Evolutionary conservation across 176 grass and related monocot genomes (phyloP).

Genomic region (Triticum aestivum): IWGSC_CS_RefSeq_v2.1 NC_057802.1:108734646-108735145

Average conservation of each 20-base stretch:
- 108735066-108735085: background rate
- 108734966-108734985: background rate
- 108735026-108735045: background rate
- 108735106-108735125: background rate
- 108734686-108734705: background rate
- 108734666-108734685: background rate
- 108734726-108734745: no score
- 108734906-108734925: background rate
- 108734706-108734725: background rate
- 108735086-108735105: background rate
- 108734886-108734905: no score
- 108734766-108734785: no score
- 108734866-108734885: no score
- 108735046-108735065: background rate
- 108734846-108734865: no score
- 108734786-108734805: no score
- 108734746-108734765: no score
- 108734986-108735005: background rate
- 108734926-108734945: background rate
- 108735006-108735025: background rate
- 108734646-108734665: background rate
- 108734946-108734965: conserved; percentile 7
- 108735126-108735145: background rate
- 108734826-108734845: no score
- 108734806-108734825: no score